Evolutionary conservation across 2,329 filamentous ascomycete genomes (phyloP), one percentile per base, ranked within the genome.

Genomic region (Colletotrichum camelliae): DNA sequence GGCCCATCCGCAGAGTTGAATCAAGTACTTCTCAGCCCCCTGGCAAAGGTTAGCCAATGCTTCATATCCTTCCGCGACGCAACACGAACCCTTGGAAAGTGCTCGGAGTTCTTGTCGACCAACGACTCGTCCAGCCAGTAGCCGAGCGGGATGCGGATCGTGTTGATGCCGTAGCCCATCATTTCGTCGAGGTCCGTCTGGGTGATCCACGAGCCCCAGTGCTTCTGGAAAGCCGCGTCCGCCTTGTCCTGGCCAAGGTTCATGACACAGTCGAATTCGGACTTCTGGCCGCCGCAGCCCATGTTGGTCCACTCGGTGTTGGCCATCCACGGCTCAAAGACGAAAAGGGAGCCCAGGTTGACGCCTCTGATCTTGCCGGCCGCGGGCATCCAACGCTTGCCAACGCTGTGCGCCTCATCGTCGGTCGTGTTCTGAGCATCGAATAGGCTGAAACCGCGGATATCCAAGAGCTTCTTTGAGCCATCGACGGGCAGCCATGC

Each of bases 281-380:
- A 88, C 18, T 84, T 80, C n/a, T 83, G 79, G 3, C 79, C 83
- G 10, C 80, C 81, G 77, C 89, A 91, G 39, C 88, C 88, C 79
- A 90, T 89, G 21, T 77, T 78, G 21, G 76, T 80, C 89, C 89
- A 91, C 67, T 85, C 84, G 33, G 81, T 79, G 18, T 78, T 77
- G 61, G 86, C 86, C 79, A 91, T 88, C 89, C 89, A 91, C 9
- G 88, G 88, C 81, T 91, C 89, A 39, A 87, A 82, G 69, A 91
- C 80, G 78, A 91, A 90, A 29, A 87, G 84, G 1, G 87, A 86
- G 7, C 89, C 89, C 10, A 91, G 81, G 79, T 91, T 91, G 72
- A 91, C 89, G 37, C 89, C 90, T 12, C 89, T 87, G 67, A 91
- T 87, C 79, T 89, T 90, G 68, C 74, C 75, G 10, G 74, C 70